phyloP scores from a whole-genome alignment of 768 basidiomycete species.

The Leccinum barrowsii region DNA sequence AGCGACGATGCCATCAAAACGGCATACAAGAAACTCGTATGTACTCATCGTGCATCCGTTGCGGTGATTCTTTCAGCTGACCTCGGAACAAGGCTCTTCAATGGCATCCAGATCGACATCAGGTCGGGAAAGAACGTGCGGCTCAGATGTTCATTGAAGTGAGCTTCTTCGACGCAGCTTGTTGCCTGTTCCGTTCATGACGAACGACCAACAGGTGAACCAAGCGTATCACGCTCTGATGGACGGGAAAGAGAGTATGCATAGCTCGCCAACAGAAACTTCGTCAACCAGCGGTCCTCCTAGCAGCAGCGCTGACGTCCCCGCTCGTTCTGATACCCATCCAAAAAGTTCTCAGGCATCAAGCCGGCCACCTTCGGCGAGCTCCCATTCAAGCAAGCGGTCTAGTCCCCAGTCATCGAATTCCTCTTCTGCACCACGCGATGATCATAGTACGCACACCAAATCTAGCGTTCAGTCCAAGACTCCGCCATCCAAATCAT shows the following conservation, averaged over 20 bases:
- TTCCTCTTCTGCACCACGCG: slow-evolving; percentile 11
- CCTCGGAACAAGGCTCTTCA: slow-evolving; percentile 44
- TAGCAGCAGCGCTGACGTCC: slow-evolving; percentile 15
- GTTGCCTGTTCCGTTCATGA: background rate
- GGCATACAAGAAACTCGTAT: slow-evolving; percentile 62
- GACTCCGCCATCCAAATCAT: slow-evolving; percentile 12
- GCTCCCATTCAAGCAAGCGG: slow-evolving; percentile 25
- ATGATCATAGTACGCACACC: slow-evolving; percentile 9
- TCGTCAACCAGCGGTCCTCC: slow-evolving; percentile 21
- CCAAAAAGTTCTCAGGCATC: slow-evolving; percentile 24
- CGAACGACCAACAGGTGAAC: slow-evolving; percentile 39
- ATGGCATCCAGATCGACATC: slow-evolving; percentile 68
- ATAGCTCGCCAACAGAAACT: slow-evolving; percentile 26
- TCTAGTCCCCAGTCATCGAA: slow-evolving; percentile 12
- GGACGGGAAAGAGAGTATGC: slow-evolving; percentile 37
- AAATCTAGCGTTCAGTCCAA: slow-evolving; percentile 10
- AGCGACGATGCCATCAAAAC: slow-evolving; percentile 51
- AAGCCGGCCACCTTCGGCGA: slow-evolving; percentile 32
- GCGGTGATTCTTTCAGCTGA: slow-evolving; percentile 20
- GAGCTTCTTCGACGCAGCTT: slow-evolving; percentile 13
- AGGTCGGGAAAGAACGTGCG: slow-evolving; percentile 47
- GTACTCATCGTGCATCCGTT: slow-evolving; percentile 22
- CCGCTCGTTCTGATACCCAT: slow-evolving; percentile 21
- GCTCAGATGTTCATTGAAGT: slow-evolving; percentile 60
- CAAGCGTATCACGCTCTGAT: slow-evolving; percentile 54